phyloP scores from a whole-genome alignment of 371 early-diverging fungal species.

The Rhizomucor pusillus region DNA sequence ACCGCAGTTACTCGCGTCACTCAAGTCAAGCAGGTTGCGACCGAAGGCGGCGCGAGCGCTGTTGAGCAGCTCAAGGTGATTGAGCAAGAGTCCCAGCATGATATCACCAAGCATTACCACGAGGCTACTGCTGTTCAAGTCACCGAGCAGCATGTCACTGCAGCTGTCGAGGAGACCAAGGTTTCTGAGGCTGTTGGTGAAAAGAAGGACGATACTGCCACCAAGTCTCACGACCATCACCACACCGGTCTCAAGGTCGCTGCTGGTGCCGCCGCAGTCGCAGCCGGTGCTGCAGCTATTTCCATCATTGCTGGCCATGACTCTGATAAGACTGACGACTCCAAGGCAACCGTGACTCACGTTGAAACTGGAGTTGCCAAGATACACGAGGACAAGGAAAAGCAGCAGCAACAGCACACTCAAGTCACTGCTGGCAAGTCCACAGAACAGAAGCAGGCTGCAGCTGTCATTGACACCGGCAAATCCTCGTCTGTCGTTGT shows the following conservation, averaged over 20 bases:
- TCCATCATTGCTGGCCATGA: not conserved
- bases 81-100: conserved; percentile 1
- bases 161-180: not conserved
- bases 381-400: too few relatives aligned
- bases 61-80: conserved; percentile 3
- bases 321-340: not conserved
- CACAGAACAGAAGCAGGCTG: not conserved
- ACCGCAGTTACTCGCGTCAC: not conserved
- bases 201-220: not conserved
- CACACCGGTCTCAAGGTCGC: not conserved
- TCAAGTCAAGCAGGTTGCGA: conserved; percentile 2
- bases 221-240: not conserved
- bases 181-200: too few relatives aligned
- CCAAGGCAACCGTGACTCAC: too few relatives aligned
- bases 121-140: not conserved
- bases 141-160: not conserved
- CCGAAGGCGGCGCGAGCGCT: not conserved
- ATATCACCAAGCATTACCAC: not conserved
- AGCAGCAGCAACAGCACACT: too few relatives aligned
- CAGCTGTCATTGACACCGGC: not conserved
- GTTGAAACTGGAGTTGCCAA: too few relatives aligned
- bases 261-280: not conserved
- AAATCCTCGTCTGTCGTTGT: not conserved
- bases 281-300: conserved; percentile 2
- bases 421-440: not conserved